Evolutionary conservation across 371 early-diverging fungal genomes (phyloP), one percentile per base, ranked within the genome.

Genomic region (Enteropsectra breve): DNA sequence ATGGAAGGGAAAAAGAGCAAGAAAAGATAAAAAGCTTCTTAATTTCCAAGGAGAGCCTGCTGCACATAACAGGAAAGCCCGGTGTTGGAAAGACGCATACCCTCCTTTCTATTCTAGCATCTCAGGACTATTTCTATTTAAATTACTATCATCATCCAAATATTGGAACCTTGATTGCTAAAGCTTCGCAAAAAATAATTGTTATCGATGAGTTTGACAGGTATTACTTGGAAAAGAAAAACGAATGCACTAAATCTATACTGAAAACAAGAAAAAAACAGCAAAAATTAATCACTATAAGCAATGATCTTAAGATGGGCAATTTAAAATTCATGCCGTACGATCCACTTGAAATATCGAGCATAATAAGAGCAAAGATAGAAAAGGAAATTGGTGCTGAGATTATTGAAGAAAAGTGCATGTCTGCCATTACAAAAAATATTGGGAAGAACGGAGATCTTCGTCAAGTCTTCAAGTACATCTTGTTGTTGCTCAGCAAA

Each of bases 181-280:
- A 29, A 36, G 34, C 32, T 36, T 47, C 43, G 36, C 30, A 38
- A 18, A 3, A 47, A 0, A 29, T 64, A 13, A 37, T 76, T 26
- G 56, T 76, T n/a, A 70, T 76, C 30, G 76, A 76, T 58, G 76
- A 76, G 47, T 76, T 66, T 63, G 76, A 76, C 45, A 76, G 66
- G 53, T 68, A 66, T 37, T 59, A 49, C 33, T 18, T 46, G 23
- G 67, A 58, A 55, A 71, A 61, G 43, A 74, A 56, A 45, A 45
- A 60, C 26, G 68, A 72, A 23, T 65, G 66, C 21, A 18, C 56
- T 15, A 32, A 29, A 5, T n/a, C 40, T 18, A 50, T 72, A 33
- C 5, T 45, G 23, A 36, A 33, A 28, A 23, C 72, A 28, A 67
- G 37, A 32, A 32, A 30, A 2, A 43, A 58, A 24, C 37, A 66